Percentiles rank a stretch among this genome's conserved stretches.
These are phyloP conservation scores for Wilcoxina mikolae DNA, from an alignment of 495 filamentous ascomycete species.

Conservation along the genomic window DNA sequence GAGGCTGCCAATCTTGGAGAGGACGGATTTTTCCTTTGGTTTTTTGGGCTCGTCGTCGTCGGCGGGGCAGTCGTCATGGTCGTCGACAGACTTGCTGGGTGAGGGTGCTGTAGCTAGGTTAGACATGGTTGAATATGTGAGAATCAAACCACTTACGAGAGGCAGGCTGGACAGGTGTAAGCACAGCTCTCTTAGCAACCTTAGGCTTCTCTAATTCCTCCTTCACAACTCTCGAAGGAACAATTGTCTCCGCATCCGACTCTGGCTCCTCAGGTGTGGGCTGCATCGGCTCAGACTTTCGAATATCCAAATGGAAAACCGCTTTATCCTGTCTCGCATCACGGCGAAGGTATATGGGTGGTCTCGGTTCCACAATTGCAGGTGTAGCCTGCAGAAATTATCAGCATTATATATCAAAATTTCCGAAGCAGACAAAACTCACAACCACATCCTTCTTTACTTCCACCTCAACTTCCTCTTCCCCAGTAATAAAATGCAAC, in stretches of 20 bases:
- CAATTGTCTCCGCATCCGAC: conserved; percentile 7
- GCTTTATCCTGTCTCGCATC: not conserved
- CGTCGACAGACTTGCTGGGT: conserved; percentile 1
- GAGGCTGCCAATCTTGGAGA: conserved; percentile 3
- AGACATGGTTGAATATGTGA: not conserved
- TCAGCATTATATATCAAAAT: not conserved
- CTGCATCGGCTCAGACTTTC: conserved; percentile 7
- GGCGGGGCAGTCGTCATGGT: conserved; percentile 15
- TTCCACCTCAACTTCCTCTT: not conserved
- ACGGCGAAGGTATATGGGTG: not conserved
- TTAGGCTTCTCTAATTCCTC: conserved; percentile 9
- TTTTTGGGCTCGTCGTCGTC: conserved; percentile 14
- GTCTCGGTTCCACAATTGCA: too few relatives aligned
- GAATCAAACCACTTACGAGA: not conserved
- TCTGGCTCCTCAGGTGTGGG: conserved; percentile 13
- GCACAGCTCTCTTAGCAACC: too few relatives aligned
- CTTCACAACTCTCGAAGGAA: not conserved
- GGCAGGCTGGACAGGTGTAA: conserved; percentile 5
- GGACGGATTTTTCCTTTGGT: conserved; percentile 5
- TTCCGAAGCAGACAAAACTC: not conserved
- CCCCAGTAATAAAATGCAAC: not conserved
- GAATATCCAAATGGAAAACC: not conserved
- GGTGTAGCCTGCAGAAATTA: not conserved
- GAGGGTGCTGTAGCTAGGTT: not conserved
- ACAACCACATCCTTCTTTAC: not conserved